phyloP scores from a whole-genome alignment of 2,329 filamentous ascomycete species.

The Cercospora canescens region DNA sequence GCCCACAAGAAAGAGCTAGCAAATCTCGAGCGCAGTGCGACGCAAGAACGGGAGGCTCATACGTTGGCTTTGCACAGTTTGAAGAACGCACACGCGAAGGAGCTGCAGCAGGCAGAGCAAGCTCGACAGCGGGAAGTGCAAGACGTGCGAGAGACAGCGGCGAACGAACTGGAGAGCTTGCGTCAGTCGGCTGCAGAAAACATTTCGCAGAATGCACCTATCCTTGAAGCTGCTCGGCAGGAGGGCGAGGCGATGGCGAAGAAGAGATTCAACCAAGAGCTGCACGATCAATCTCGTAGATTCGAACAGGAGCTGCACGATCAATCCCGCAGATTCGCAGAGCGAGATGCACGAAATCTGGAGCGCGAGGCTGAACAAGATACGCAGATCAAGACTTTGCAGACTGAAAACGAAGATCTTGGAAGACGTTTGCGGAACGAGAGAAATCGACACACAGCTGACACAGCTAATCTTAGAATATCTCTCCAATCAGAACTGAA shows the following conservation, averaged over 20 bases:
- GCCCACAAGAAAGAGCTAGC: neutral
- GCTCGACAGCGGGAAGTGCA: neutral
- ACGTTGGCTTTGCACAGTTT: neutral
- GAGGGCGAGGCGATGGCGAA: constrained; percentile 6
- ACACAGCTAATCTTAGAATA: neutral
- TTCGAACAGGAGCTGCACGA: constrained; percentile 1
- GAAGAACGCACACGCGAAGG: neutral
- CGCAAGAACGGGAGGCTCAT: neutral
- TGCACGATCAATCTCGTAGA: neutral
- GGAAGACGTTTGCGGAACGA: neutral
- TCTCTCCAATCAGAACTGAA: neutral
- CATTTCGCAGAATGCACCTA: constrained; percentile 3
- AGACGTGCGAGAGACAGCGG: neutral
- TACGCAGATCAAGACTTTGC: neutral
- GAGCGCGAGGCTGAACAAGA: neutral
- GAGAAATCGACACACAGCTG: neutral
- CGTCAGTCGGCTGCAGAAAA: constrained; percentile 5
- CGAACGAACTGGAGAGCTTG: neutral
- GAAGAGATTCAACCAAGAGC: neutral
- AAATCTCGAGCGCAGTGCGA: neutral
- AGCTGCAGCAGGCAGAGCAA: neutral
- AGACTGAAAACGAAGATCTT: neutral
- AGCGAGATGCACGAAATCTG: neutral
- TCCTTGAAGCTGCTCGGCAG: constrained; percentile 5
- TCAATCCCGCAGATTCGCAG: neutral